Conservation (phyloP, 768 basidiomycete species). For the Russula foetens region DNA sequence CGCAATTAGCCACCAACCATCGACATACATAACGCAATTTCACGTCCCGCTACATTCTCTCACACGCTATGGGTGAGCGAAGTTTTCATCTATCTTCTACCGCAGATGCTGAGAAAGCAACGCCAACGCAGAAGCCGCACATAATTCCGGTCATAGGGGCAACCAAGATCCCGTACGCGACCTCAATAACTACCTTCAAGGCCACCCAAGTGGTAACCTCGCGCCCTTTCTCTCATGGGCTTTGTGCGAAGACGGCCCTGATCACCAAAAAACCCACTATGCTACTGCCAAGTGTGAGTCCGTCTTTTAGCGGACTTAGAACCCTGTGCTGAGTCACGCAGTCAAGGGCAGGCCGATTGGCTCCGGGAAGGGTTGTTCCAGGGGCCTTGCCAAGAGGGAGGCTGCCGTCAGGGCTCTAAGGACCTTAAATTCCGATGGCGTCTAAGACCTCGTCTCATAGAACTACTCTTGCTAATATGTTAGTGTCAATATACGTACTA, state of each 20-base stretch:
- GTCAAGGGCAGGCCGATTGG: background rate
- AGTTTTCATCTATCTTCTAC: background rate
- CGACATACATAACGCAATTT: background rate
- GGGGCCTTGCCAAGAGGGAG: background rate
- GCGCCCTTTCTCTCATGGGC: background rate
- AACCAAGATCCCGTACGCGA: background rate
- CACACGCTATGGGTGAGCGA: background rate
- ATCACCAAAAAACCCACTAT: background rate
- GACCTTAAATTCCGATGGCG: background rate
- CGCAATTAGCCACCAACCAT: background rate
- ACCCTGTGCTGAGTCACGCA: background rate
- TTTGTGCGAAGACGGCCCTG: background rate
- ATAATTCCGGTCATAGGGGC: too few relatives aligned
- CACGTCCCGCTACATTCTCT: background rate
- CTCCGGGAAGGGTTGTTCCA: background rate
- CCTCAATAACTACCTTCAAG: constrained; percentile 6
- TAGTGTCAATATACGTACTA: background rate
- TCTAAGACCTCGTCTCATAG: background rate
- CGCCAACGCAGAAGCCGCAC: too few relatives aligned
- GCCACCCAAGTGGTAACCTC: background rate
- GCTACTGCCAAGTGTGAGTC: constrained; percentile 2
- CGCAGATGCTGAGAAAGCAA: background rate
- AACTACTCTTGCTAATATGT: background rate
- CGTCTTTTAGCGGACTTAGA: background rate
- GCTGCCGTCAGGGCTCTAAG: background rate